phyloP scores from a whole-genome alignment of 345 rosid genomes.

The Brassica cretica region DNA sequence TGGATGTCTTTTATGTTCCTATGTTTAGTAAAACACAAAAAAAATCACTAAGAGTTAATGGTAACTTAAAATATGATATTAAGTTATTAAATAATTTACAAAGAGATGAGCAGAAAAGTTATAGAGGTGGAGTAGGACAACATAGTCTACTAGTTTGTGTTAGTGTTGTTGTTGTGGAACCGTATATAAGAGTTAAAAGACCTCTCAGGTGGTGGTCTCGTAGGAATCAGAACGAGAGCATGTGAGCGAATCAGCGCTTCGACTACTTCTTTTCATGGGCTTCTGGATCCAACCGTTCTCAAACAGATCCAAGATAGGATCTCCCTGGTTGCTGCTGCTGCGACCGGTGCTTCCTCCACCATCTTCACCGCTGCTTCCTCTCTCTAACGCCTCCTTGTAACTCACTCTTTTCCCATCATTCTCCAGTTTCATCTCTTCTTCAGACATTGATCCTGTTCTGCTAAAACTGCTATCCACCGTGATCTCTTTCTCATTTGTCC shows the following conservation, averaged over 20 bases:
- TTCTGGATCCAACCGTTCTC: conserved; percentile 57
- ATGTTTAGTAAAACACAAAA: not conserved
- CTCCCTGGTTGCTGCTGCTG: conserved; percentile 15
- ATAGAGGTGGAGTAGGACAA: not conserved
- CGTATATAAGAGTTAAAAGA: no score
- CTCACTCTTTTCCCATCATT: conserved; percentile 29
- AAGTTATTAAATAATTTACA: not conserved
- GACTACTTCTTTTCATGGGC: conserved; percentile 29
- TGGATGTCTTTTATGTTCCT: not conserved
- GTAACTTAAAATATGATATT: conserved; percentile 8
- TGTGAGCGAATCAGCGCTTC: conserved; percentile 25
- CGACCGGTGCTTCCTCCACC: conserved; percentile 27
- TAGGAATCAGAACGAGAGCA: conserved; percentile 31
- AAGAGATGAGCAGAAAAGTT: not conserved
- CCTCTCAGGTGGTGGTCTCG: conserved; percentile 1
- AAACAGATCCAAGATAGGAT: conserved; percentile 53
- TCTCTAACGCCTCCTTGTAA: conserved; percentile 58
- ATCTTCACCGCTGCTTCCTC: conserved; percentile 41
- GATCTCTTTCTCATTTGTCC: conserved; percentile 62
- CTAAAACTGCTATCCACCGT: conserved; percentile 41
- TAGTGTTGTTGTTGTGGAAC: not conserved
- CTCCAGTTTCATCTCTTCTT: not conserved
- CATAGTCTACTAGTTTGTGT: not conserved
- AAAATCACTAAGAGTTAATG: not conserved
- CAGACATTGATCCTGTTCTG: conserved; percentile 30